These are phyloP conservation scores for Rhamnella rubrinervis DNA, from an alignment of 331 rosid genomes.

Conservation along the genomic window DNA sequence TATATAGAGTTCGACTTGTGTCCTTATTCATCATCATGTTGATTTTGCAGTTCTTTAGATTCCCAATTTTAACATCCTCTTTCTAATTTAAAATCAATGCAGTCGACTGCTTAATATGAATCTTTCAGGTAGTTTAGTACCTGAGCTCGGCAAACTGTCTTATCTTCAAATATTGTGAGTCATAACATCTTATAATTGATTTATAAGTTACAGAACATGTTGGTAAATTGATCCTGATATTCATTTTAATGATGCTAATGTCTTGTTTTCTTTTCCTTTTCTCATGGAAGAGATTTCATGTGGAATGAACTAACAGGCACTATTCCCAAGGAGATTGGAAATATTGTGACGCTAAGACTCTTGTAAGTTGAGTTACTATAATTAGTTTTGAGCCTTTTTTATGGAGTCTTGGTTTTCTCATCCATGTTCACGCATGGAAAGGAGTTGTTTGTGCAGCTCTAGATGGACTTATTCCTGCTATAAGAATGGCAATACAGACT, in stretches of 20 bases:
- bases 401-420: background rate
- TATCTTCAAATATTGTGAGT: constrained; percentile 65
- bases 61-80: background rate
- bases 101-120: constrained; percentile 60
- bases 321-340: constrained; percentile 83
- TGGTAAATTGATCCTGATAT: constrained; percentile 1
- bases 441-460: background rate
- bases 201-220: constrained; percentile 3
- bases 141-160: constrained; percentile 71
- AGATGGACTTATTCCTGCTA: background rate
- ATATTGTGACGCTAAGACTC: constrained; percentile 48
- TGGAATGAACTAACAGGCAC: constrained; percentile 77
- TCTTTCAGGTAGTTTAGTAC: constrained; percentile 68
- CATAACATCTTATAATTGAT: constrained; percentile 15
- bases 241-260: constrained; percentile 29
- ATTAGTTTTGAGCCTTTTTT: constrained; percentile 4
- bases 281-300: constrained; percentile 70
- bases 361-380: constrained; percentile 54
- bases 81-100: constrained; percentile 31
- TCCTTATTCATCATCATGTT: background rate
- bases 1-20: background rate
- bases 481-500: background rate
- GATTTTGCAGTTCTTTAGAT: constrained; percentile 6
- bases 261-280: constrained; percentile 8
- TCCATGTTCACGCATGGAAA: background rate